A percentile compares a stretch with the other conserved stretches of the same genome.
phyloP scores from a whole-genome alignment of 2,329 filamentous ascomycete species.

The Fusarium sp. region DNA sequence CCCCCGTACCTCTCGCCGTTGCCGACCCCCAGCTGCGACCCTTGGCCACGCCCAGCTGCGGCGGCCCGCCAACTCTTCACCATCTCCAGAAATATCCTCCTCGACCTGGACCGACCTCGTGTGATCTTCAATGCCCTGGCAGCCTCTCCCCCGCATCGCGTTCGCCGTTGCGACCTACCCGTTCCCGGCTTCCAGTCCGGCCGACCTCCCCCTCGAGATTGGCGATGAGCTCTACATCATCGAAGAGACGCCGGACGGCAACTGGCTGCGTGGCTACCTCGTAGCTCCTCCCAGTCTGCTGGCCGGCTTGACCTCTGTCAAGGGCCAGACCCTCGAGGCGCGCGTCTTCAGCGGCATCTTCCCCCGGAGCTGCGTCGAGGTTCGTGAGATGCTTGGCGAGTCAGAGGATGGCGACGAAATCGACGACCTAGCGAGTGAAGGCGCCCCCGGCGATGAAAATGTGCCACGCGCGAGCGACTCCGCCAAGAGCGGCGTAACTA shows the following conservation, averaged over 20 bases:
- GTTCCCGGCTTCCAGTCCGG: slow-evolving; percentile 83
- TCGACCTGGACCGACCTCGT: slow-evolving; percentile 31
- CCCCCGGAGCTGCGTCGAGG: slow-evolving; percentile 90
- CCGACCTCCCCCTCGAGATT: slow-evolving; percentile 94
- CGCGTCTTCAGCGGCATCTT: slow-evolving; percentile 99
- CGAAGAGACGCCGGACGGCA: slow-evolving; percentile 88
- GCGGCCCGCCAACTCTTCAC: slow-evolving; percentile 20
- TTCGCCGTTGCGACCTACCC: slow-evolving; percentile 97
- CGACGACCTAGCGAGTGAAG: slow-evolving; percentile 50
- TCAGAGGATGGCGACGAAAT: slow-evolving; percentile 62
- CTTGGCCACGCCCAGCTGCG: slow-evolving; percentile 27
- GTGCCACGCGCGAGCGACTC: slow-evolving; percentile 56
- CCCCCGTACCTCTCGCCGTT: slow-evolving; percentile 18
- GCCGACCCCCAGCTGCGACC: slow-evolving; percentile 36
- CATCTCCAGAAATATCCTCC: slow-evolving; percentile 19
- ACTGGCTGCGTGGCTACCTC: slow-evolving; percentile 95
- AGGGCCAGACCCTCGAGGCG: slow-evolving; percentile 92
- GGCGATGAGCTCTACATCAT: slow-evolving; percentile 99
- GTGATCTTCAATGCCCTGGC: slow-evolving; percentile 81
- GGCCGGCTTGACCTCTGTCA: slow-evolving; percentile 86
- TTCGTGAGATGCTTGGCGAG: slow-evolving; percentile 89
- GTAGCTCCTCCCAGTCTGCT: slow-evolving; percentile 93
- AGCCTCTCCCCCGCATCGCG: slow-evolving; percentile 93
- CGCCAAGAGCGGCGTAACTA: slow-evolving; percentile 62
- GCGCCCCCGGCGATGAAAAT: slow-evolving; percentile 38